These are phyloP conservation scores for Malassezia japonica DNA, from an alignment of 1,284 basidiomycete species.

Conservation along the genomic window DNA sequence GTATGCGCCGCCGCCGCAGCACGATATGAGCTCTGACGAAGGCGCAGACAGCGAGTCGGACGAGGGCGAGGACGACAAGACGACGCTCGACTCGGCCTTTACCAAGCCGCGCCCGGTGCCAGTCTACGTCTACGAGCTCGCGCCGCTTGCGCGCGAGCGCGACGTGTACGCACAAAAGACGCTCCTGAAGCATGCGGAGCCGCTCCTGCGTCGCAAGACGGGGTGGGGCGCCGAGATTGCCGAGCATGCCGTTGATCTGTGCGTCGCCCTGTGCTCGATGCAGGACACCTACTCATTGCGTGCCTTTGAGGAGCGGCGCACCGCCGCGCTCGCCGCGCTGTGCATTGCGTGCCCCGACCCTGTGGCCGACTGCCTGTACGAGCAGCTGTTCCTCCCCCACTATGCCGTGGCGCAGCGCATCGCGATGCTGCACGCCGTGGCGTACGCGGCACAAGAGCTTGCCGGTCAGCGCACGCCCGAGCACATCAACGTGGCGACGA, in stretches of 20 bases:
- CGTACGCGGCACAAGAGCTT: slow-evolving; percentile 72
- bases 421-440: slow-evolving; percentile 73
- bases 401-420: slow-evolving; percentile 77
- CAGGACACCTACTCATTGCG: slow-evolving; percentile 75
- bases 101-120: slow-evolving; percentile 32
- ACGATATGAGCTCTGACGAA: background rate
- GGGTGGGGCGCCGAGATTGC: slow-evolving; percentile 25
- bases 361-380: slow-evolving; percentile 61
- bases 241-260: slow-evolving; percentile 77
- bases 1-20: background rate
- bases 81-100: slow-evolving; percentile 55
- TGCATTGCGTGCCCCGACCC: slow-evolving; percentile 66
- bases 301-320: slow-evolving; percentile 67
- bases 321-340: slow-evolving; percentile 66
- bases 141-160: slow-evolving; percentile 37
- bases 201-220: slow-evolving; percentile 29
- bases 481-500: background rate
- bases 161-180: slow-evolving; percentile 17
- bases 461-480: slow-evolving; percentile 52
- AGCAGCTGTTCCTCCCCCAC: slow-evolving; percentile 84
- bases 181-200: slow-evolving; percentile 23
- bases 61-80: slow-evolving; percentile 63
- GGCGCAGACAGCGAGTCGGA: slow-evolving; percentile 51
- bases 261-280: slow-evolving; percentile 63
- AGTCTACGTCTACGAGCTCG: slow-evolving; percentile 48